Percentiles rank a stretch among this genome's conserved stretches.
Evolutionary conservation across 352 stramenopile species (phyloP).

Genomic region (Phytophthora ohioensis): DNA sequence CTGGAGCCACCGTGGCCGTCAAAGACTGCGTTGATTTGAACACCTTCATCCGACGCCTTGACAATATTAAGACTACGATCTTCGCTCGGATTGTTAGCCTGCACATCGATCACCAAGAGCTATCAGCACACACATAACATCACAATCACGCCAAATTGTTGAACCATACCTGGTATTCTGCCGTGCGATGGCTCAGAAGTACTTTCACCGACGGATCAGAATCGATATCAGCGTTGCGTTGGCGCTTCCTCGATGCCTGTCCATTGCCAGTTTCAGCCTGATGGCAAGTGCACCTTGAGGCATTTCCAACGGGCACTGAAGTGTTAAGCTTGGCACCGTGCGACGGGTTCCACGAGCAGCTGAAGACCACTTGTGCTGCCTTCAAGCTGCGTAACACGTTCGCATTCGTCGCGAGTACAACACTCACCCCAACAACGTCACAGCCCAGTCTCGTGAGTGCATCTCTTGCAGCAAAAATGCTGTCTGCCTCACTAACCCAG

Average conservation of each 20-base stretch:
- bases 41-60: constrained; percentile 42
- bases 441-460: constrained; percentile 47
- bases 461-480: constrained; percentile 52
- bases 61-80: constrained; percentile 68
- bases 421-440: constrained; percentile 60
- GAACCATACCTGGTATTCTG: constrained; percentile 65
- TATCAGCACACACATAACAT: neutral
- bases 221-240: constrained; percentile 25
- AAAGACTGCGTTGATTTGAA: constrained; percentile 68
- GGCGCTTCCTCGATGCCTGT: constrained; percentile 28
- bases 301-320: neutral
- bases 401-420: constrained; percentile 54
- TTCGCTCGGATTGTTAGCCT: constrained; percentile 74
- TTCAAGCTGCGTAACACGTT: constrained; percentile 51
- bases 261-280: constrained; percentile 21
- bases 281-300: constrained; percentile 15
- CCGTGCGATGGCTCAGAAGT: constrained; percentile 48
- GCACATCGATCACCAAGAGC: neutral
- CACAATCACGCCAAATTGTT: neutral
- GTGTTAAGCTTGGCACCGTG: constrained; percentile 40
- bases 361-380: constrained; percentile 45
- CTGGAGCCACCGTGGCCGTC: constrained; percentile 75
- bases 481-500: constrained; percentile 62
- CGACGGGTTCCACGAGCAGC: constrained; percentile 61
- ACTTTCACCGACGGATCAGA: constrained; percentile 32